These are phyloP conservation scores for Chenopodium album DNA, from an alignment of 148 eudicot genomes.

Conservation along the genomic window DNA sequence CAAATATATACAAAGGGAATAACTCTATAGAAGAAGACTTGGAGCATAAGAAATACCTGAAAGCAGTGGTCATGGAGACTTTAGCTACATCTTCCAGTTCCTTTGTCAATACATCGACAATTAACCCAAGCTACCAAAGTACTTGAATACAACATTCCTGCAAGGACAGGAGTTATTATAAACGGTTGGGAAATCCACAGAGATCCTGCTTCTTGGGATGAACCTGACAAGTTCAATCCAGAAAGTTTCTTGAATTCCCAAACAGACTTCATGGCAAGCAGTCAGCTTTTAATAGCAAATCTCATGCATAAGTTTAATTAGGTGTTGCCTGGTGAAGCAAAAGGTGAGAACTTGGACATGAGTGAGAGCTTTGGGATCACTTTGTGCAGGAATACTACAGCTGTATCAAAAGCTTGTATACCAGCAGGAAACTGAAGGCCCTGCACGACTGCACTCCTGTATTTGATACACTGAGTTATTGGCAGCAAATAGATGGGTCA, in stretches of 20 bases:
- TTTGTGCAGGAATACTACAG: constrained; percentile 23
- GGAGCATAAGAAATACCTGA: constrained; percentile 41
- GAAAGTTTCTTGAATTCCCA: constrained; percentile 36
- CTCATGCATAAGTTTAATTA: constrained; percentile 31
- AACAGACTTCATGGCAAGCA: constrained; percentile 23
- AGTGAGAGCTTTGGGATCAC: constrained; percentile 24
- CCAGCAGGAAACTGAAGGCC: too few relatives aligned
- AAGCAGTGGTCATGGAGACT: constrained; percentile 45
- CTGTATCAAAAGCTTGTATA: background rate
- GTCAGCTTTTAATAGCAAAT: constrained; percentile 37
- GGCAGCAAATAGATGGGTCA: too few relatives aligned
- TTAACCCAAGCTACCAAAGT: constrained; percentile 24
- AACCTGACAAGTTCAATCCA: constrained; percentile 36
- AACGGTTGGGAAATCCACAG: constrained; percentile 42
- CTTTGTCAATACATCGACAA: constrained; percentile 29
- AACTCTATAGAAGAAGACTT: constrained; percentile 29
- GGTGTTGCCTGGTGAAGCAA: constrained; percentile 15
- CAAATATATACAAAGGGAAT: too few relatives aligned
- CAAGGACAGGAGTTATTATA: constrained; percentile 23
- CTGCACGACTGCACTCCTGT: too few relatives aligned
- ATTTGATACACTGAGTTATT: too few relatives aligned
- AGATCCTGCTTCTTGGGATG: constrained; percentile 34
- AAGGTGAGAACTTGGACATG: constrained; percentile 22
- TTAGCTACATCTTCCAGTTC: constrained; percentile 37
- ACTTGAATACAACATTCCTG: constrained; percentile 37